Percentiles rank a stretch among this genome's conserved stretches.
Evolutionary conservation across 768 basidiomycete species (phyloP).

Genomic region (Pilatotrama ljubarskyi): DNA sequence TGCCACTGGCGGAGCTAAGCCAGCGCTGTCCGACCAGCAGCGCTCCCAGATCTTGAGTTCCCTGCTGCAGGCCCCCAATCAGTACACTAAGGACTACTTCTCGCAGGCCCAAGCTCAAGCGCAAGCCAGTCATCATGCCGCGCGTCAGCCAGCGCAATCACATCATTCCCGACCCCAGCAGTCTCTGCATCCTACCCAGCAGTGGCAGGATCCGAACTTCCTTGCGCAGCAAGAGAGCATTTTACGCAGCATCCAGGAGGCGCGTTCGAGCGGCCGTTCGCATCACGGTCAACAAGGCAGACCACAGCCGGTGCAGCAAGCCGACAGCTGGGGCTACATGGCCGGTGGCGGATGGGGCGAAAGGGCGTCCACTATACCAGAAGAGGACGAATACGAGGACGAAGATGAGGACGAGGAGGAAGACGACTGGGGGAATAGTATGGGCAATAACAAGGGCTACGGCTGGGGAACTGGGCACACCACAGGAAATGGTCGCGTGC

Average conservation of each 20-base stretch:
- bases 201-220: conserved; percentile 10
- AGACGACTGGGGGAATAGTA: conserved; percentile 13
- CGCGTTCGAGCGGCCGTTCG: background rate
- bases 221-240: conserved; percentile 14
- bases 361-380: conserved; percentile 14
- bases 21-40: conserved; percentile 22
- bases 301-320: conserved; percentile 22
- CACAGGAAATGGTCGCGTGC: conserved; percentile 14
- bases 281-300: conserved; percentile 1
- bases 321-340: conserved; percentile 27
- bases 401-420: conserved; percentile 20
- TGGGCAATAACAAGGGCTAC: conserved; percentile 15
- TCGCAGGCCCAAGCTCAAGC: conserved; percentile 19
- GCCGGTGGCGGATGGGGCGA: conserved; percentile 18
- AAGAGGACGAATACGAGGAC: conserved; percentile 22
- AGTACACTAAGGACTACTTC: conserved; percentile 22
- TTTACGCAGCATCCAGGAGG: conserved; percentile 13
- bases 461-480: conserved; percentile 17
- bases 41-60: conserved; percentile 20
- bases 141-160: background rate
- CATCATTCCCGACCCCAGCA: conserved; percentile 1
- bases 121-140: too few species aligned
- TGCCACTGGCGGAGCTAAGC: conserved; percentile 6
- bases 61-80: conserved; percentile 17
- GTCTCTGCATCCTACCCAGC: conserved; percentile 4